Base-by-base conservation (phyloP, 2,329 filamentous ascomycete species). In the Alternaria triticimaculans region DNA sequence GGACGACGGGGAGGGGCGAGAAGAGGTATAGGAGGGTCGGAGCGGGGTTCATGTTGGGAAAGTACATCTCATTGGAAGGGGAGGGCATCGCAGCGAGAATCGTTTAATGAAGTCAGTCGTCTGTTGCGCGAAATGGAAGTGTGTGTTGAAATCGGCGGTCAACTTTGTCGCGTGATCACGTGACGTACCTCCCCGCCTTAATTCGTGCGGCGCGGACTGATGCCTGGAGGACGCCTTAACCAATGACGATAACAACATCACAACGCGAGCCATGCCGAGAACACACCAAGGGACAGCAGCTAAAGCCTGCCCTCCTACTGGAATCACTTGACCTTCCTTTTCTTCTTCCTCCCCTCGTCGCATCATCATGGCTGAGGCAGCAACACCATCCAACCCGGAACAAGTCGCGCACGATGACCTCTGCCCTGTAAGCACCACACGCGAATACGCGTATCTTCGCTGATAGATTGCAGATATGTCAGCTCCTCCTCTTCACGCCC, bases 401-500 rank as follows among this genome's bases (percentile, higher is more conserved):
- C 58, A 63, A 18, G 66, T 81, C 62, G 68, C 72, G 33, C 77
- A 82, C 45, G 82, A 84, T 49, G 82, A 84, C 64, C 65, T 81
- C 18, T 84, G 83, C 58, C 82, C 82, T 5, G 73, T 75, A 37
- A 26, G 9, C 6, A 20, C 14, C 10, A 48, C 12, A 9, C n/a
- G 43, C 49, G 5, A 25, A n/a, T 1, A 6, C 18, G n/a, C 15
- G 14, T 33, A 21, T n/a, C 12, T 15, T 12, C 45, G 33, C 56
- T 59, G 20, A 67, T 20, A 20, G 3, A 9, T 20, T 5, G 2
- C 53, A 76, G 73, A 80, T 84, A 20, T 84, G 83, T 69, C 81
- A 81, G 18, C 73, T 82, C 2, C 78, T 85, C 15, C 76, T 84
- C 11, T 78, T 76, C 67, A 70, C 74, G 2, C 83, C 83, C 0